These are phyloP conservation scores for Podospora sp. DNA, from an alignment of 495 filamentous ascomycete species.

Conservation along the genomic window DNA sequence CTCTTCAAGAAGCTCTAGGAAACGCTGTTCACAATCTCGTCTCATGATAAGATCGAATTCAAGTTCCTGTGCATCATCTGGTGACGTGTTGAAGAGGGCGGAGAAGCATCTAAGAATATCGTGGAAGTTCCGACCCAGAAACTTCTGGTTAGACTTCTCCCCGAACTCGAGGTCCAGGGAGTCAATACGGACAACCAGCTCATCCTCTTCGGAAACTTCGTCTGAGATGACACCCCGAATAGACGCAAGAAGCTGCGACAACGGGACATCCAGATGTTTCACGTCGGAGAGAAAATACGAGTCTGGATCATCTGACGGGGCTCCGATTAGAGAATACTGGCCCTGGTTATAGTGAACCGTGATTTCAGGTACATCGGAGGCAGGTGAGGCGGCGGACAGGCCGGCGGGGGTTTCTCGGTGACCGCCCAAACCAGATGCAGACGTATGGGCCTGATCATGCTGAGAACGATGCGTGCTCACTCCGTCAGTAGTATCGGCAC, in stretches of 20 bases:
- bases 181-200: conserved; percentile 69
- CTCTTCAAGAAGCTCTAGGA: conserved; percentile 29
- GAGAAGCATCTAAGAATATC: conserved; percentile 39
- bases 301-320: conserved; percentile 64
- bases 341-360: conserved; percentile 66
- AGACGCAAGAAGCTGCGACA: conserved; percentile 63
- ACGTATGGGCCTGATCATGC: background rate
- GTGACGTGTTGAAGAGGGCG: conserved; percentile 19
- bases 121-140: conserved; percentile 46
- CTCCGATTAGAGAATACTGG: conserved; percentile 72
- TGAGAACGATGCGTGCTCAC: conserved; percentile 5
- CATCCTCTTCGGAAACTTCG: conserved; percentile 66
- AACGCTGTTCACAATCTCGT: conserved; percentile 33
- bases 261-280: conserved; percentile 56
- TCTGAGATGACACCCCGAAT: conserved; percentile 68
- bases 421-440: conserved; percentile 4
- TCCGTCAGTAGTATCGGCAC: background rate
- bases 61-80: conserved; percentile 18
- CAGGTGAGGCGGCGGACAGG: background rate
- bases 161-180: conserved; percentile 68
- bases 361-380: conserved; percentile 40
- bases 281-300: conserved; percentile 75
- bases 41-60: conserved; percentile 28
- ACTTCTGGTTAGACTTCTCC: conserved; percentile 50
- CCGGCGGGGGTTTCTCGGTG: conserved; percentile 5